Conservation (phyloP, 495 filamentous ascomycete species). For the Paragyromitra xinjiangensis region DNA sequence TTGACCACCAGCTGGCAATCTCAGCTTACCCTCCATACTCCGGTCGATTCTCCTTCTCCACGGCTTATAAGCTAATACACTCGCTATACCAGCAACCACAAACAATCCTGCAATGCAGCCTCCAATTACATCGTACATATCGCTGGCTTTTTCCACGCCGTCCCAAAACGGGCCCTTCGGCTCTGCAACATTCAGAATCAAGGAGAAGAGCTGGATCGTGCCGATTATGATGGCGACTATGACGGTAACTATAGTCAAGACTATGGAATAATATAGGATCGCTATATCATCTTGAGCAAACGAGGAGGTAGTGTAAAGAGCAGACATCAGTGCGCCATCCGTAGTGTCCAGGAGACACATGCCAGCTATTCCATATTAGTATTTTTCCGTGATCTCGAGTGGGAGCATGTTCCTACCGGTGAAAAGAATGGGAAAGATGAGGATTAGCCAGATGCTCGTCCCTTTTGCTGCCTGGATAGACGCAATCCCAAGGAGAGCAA, state of each 20-base stretch:
- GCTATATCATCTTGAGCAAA: constrained; percentile 81
- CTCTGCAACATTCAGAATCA: constrained; percentile 76
- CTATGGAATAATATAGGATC: constrained; percentile 92
- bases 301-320: constrained; percentile 81
- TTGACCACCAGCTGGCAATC: neutral
- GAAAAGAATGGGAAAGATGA: constrained; percentile 91
- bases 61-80: constrained; percentile 75
- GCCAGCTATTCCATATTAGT: constrained; percentile 65
- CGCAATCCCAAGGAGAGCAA: constrained; percentile 89
- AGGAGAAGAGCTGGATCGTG: constrained; percentile 79
- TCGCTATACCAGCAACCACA: constrained; percentile 74
- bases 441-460: constrained; percentile 90
- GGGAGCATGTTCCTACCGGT: constrained; percentile 67
- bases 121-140: constrained; percentile 87
- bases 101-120: constrained; percentile 86
- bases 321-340: constrained; percentile 95
- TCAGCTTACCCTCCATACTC: constrained; percentile 43
- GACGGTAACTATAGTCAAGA: constrained; percentile 86
- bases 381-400: neutral
- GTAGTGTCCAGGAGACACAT: constrained; percentile 92
- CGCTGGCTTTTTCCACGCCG: constrained; percentile 75
- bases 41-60: constrained; percentile 74
- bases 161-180: constrained; percentile 86
- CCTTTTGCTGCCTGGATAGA: constrained; percentile 84
- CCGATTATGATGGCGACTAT: constrained; percentile 86